Base-by-base conservation (phyloP, 192 early-diverging fungal genomes). In the Podila epigama region DNA sequence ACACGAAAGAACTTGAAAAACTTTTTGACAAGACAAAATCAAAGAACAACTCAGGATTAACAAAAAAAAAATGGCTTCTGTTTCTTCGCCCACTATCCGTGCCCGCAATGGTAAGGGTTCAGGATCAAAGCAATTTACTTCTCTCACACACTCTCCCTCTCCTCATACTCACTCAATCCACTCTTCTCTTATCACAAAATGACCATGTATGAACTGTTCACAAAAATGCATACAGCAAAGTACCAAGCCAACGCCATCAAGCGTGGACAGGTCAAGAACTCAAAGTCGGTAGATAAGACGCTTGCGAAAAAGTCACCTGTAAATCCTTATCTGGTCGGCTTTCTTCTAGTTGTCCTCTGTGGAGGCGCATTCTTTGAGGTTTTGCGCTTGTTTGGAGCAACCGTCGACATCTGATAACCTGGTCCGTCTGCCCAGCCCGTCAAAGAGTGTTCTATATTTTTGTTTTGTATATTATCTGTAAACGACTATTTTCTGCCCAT, bases 61-160 rank as follows among this genome's bases (percentile, higher is more conserved):
- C 42, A 29, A 33, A 52, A 28, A 20, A 34, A 15, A 25, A 36
- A 68, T 68, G 66, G 44, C 56, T 32, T 22, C 42, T 20, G 16
- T 22, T 33, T 20, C 56, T 8, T 68, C 66, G 4, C 66, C 56
- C 33, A 37, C 37, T 10, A 68, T 68, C 44, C 66, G 66, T 28
- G 56, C 66, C 11, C 66, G 56, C 22, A 68, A 59, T 51, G 66
- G 66, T 68, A 68, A 68, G 44, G n/a, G n/a, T n/a, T n/a, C n/a
- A n/a, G n/a, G n/a, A n/a, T n/a, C 3, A 5, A 64, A 5, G 50
- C 15, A 34, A 18, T 12, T 42, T 33, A 51, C 51, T 12, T 22
- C 34, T 52, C 25, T 4, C 13, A 36, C 32, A 20, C 56, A 31
- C n/a, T n/a, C 57, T 20, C 11, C 10, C n/a, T 18, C 2, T 16